Evolutionary conservation across 805 yeast species (phyloP).

Genomic region (Starmera amethionina): DNA sequence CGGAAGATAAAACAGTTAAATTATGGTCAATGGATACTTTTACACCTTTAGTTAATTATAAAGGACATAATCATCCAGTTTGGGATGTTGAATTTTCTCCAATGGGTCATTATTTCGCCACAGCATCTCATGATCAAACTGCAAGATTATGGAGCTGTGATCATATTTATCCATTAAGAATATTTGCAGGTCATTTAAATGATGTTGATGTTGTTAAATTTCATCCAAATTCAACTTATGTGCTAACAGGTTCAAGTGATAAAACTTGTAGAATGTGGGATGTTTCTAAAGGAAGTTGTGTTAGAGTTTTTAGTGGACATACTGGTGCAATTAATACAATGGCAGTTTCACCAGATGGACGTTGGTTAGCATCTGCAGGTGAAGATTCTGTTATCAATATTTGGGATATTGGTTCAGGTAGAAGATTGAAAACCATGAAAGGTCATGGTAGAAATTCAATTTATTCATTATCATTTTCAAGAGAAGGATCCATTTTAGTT

Average conservation of each 20-base stretch:
- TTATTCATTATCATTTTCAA: slow-evolving; percentile 73
- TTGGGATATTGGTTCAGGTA: slow-evolving; percentile 93
- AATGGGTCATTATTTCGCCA: slow-evolving; percentile 94
- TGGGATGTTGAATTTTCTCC: slow-evolving; percentile 98
- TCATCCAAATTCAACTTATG: slow-evolving; percentile 93
- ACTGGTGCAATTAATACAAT: slow-evolving; percentile 78
- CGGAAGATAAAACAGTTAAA: slow-evolving; percentile 88
- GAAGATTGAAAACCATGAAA: slow-evolving; percentile 80
- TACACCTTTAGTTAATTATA: slow-evolving; percentile 83
- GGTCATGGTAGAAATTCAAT: slow-evolving; percentile 90
- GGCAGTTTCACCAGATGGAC: slow-evolving; percentile 93
- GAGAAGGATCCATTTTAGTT: slow-evolving; percentile 82
- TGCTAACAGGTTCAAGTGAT: slow-evolving; percentile 92
- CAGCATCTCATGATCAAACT: slow-evolving; percentile 95
- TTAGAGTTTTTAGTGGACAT: slow-evolving; percentile 87
- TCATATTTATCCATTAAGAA: slow-evolving; percentile 90
- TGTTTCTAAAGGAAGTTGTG: slow-evolving; percentile 77
- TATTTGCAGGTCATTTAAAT: slow-evolving; percentile 94
- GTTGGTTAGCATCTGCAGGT: slow-evolving; percentile 93
- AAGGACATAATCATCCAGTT: slow-evolving; percentile 92
- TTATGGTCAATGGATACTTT: slow-evolving; percentile 92
- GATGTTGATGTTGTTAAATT: slow-evolving; percentile 93
- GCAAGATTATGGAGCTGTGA: slow-evolving; percentile 98
- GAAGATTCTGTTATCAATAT: slow-evolving; percentile 83
- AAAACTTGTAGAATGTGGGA: slow-evolving; percentile 99